Base-by-base conservation (phyloP, 306 rosid species). In the Dicorynia guianensis region DNA sequence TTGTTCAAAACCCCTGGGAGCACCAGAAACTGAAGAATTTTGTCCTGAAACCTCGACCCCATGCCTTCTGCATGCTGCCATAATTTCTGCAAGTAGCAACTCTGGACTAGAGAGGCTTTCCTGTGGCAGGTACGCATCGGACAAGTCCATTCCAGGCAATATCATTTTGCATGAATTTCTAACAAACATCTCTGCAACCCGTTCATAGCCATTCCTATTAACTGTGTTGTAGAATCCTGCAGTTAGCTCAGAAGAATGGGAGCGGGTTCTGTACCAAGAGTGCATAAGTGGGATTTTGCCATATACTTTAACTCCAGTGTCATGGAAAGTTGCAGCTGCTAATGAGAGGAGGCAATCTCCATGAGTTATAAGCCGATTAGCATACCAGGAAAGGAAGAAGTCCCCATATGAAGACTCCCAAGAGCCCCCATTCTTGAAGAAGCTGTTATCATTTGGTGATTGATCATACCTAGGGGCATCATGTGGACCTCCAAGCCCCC, bases 401-500 rank as follows among this genome's bases (percentile, higher is more conserved):
- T 85, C 87, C 0, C 96, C 99, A 35, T 96, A 96, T 18, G 86
- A 63, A 44, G 93, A 87, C 82, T 87, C 93, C 98, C 98, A 92
- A 66, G 99, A 90, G 56, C 89, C 96, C 0, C 89, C 93, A 61
- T 89, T 89, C 71, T 67, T 85, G 85, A 95, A 92, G 88, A 96
- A 96, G 76, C 50, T 74, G 63, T 57, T 76, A 0, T 78, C 20
- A 74, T 67, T 34, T 38, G 91, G 97, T 3, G 85, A 35, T 69
- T 89, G 93, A 4, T 84, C 69, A 64, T 86, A 90, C 56, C 74
- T 63, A 14, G 99, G 89, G 33, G 71, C 91, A 78, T 96, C 98
- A 38, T 96, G 99, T 19, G 98, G 99, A 63, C 99, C 98, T 20
- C 97, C 98, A 36, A 92, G 93, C 46, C 99, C 99, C 97, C 97